phyloP scores from a whole-genome alignment of 805 yeast genomes.

The Wickerhamomyces bisporus region DNA sequence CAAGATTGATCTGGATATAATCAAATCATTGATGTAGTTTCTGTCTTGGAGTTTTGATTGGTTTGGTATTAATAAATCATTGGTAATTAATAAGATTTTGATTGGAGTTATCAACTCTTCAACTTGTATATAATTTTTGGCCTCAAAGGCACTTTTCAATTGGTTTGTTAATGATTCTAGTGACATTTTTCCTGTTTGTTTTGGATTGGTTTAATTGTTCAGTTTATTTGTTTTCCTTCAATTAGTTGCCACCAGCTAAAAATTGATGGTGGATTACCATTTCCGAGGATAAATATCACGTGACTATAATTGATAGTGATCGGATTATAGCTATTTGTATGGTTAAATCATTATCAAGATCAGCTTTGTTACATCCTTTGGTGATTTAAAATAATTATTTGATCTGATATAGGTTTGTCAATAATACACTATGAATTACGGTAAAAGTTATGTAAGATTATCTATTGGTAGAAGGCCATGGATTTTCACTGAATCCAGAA shows the following conservation, averaged over 20 bases:
- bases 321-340: no score
- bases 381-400: no score
- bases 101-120: constrained; percentile 60
- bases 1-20: constrained; percentile 73
- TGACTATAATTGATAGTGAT: no score
- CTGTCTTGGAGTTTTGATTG: constrained; percentile 32
- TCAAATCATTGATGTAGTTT: constrained; percentile 54
- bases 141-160: constrained; percentile 58
- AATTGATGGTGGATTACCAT: not conserved
- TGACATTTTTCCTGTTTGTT: constrained; percentile 31
- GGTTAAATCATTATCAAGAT: no score
- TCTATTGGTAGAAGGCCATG: no score
- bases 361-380: no score
- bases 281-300: not conserved
- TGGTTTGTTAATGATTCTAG: constrained; percentile 66
- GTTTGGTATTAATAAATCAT: constrained; percentile 69
- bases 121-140: constrained; percentile 58
- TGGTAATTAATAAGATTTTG: constrained; percentile 74
- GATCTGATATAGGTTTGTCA: no score
- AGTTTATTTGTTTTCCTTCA: not conserved
- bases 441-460: no score
- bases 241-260: constrained; percentile 1
- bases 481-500: no score
- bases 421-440: no score
- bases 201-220: not conserved